Evolutionary conservation across 225 moss, liverwort and hornwort genomes (phyloP), one percentile per base, ranked within the genome.

Genomic region (Anthoceros angustus): DNA sequence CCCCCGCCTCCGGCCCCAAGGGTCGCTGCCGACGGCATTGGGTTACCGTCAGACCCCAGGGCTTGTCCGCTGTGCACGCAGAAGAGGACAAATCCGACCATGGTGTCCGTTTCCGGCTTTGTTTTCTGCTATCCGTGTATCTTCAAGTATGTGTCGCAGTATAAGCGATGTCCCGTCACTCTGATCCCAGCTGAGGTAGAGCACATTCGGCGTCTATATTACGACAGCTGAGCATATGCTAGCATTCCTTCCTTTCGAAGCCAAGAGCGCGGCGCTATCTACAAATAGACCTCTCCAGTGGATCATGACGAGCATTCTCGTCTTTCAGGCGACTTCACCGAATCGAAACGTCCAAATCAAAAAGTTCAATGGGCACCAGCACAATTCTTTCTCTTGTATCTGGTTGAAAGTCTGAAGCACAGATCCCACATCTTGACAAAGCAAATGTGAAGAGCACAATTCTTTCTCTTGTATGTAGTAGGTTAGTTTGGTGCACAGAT

Each of bases 81-180:
- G 63, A 83, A 81, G 67, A 82, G 98, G 50, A 86, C 89, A 6
- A 98, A 98, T 70, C 98, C 98, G 73, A 85, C 98, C 38, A 87
- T 98, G 75, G 77, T 83, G 40, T 80, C 98, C 61, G 81, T 89
- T 64, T 98, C 98, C 41, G 98, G 98, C 70, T 98, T 89, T 70
- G 98, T 98, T 32, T 98, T 98, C 66, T 98, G 98, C 73, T 98
- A 98, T 75, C 80, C 98, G 0, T 98, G 98, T 76, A 86, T 87
- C 62, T 98, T 86, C 80, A 92, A 89, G 71, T 98, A 98, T 63
- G 83, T 98, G 12, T 70, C 77, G 77, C 98, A 98, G 92, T 98
- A 98, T 65, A 87, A 87, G 43, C 81, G 98, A 46, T 98, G 98
- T 67, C 98, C 98, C 8, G 75, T 98, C 25, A 98, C 98, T 14